A percentile compares a stretch with the other conserved stretches of the same genome.
Conservation (phyloP, 2,329 filamentous ascomycete genomes). For the Penicillium sumatraense region DNA sequence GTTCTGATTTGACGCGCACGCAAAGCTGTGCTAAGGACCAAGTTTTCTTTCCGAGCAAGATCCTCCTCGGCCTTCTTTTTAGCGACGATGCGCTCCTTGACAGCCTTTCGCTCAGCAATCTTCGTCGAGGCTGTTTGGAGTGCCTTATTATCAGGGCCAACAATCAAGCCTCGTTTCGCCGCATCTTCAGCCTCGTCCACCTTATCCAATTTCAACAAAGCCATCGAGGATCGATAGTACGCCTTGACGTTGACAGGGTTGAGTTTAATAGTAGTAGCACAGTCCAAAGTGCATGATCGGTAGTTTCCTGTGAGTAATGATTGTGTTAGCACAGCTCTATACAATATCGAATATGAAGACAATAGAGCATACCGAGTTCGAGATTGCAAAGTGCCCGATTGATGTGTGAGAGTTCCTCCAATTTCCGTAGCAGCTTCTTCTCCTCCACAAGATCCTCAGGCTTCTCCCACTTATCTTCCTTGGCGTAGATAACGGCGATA, state of each 20-base stretch:
- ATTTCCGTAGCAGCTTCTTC: slow-evolving; percentile 63
- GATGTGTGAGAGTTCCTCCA: slow-evolving; percentile 77
- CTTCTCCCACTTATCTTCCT: slow-evolving; percentile 60
- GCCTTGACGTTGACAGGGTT: slow-evolving; percentile 87
- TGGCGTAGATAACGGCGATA: slow-evolving; percentile 70
- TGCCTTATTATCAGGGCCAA: slow-evolving; percentile 73
- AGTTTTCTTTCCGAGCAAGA: slow-evolving; percentile 56
- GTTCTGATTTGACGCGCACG: slow-evolving; percentile 71
- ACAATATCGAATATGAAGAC: background rate
- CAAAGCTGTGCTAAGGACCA: slow-evolving; percentile 69
- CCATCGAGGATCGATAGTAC: slow-evolving; percentile 80
- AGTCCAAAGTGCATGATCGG: slow-evolving; percentile 83
- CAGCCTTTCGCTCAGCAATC: slow-evolving; percentile 63
- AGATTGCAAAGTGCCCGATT: slow-evolving; percentile 92
- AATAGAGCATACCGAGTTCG: slow-evolving; percentile 65
- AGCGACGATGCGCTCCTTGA: slow-evolving; percentile 60
- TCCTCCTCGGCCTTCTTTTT: slow-evolving; percentile 58
- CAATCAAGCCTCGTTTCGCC: slow-evolving; percentile 70
- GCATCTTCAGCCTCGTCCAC: slow-evolving; percentile 80
- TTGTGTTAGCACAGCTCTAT: background rate
- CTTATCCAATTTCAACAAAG: slow-evolving; percentile 78
- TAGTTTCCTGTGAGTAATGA: slow-evolving; percentile 68
- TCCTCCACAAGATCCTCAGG: slow-evolving; percentile 61
- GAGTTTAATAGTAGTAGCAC: slow-evolving; percentile 75
- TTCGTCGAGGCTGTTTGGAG: slow-evolving; percentile 67